These are phyloP conservation scores for Beauveria caledonica DNA, from an alignment of 2,329 filamentous ascomycete species.

Conservation along the genomic window DNA sequence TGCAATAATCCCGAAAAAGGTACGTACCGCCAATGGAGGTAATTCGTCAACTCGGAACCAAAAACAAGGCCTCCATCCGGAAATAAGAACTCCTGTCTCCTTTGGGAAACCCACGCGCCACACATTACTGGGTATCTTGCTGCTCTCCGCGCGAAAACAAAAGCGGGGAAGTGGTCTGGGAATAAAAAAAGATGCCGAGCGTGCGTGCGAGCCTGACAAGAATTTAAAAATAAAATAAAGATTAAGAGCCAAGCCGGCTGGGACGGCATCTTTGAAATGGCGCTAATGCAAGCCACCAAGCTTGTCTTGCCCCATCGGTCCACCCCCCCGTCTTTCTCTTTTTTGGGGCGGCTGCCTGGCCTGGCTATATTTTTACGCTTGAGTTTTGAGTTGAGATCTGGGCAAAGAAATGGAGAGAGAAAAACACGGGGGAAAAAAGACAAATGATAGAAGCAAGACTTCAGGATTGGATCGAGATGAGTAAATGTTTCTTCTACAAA, in stretches of 20 bases:
- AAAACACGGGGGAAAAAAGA: not conserved
- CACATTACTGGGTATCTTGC: not conserved
- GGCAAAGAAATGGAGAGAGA: not conserved
- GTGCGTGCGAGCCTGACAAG: not conserved
- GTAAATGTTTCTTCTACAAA: too few relatives aligned
- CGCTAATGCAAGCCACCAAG: conserved; percentile 18
- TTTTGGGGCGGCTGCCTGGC: not conserved
- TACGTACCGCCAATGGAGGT: not conserved
- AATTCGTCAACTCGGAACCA: not conserved
- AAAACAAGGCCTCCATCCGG: not conserved
- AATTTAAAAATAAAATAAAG: not conserved
- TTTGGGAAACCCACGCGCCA: too few relatives aligned
- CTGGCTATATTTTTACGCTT: conserved; percentile 15
- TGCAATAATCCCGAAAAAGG: not conserved
- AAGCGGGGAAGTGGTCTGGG: not conserved
- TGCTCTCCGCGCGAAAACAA: not conserved
- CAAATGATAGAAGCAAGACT: too few relatives aligned
- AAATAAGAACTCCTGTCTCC: not conserved
- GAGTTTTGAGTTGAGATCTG: conserved; percentile 13
- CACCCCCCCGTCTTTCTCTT: not conserved
- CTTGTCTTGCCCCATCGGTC: conserved; percentile 8
- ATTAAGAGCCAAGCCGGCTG: conserved; percentile 28
- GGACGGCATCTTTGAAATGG: conserved; percentile 28
- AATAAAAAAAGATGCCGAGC: not conserved
- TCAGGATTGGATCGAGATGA: not conserved